These are phyloP conservation scores for Cladophialophora chaetospira DNA, from an alignment of 2,329 filamentous ascomycete genomes.

Conservation along the genomic window DNA sequence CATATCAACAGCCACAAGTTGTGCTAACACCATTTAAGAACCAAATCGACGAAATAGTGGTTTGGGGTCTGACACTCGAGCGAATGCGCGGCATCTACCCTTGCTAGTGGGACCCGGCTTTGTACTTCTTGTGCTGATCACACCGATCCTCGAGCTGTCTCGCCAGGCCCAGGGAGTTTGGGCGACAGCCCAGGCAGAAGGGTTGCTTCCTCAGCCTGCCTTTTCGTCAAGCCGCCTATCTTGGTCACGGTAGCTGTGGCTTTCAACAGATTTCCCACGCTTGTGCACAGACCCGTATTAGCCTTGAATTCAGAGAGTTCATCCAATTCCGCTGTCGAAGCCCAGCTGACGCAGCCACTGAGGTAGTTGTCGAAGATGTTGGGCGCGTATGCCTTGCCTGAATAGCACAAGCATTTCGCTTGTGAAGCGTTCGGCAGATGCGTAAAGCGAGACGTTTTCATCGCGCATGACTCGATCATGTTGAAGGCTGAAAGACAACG, in stretches of 20 bases:
- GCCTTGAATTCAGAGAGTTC: background rate
- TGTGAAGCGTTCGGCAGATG: constrained; percentile 1
- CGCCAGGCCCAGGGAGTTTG: no score
- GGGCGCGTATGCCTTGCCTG: background rate
- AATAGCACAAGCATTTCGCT: constrained; percentile 7
- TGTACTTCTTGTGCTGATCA: no score
- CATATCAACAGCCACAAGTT: no score
- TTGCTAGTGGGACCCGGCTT: no score
- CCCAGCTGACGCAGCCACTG: constrained; percentile 6
- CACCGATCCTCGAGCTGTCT: no score
- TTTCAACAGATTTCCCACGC: constrained; percentile 1
- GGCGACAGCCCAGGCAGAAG: no score
- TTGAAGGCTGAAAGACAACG: constrained; percentile 1
- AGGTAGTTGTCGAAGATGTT: constrained; percentile 7
- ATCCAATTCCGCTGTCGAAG: constrained; percentile 2
- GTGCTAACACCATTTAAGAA: no score
- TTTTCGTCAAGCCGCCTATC: no score
- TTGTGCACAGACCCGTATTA: background rate
- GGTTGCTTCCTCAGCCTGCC: no score
- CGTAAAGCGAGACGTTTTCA: constrained; percentile 2
- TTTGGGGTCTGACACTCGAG: no score
- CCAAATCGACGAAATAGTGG: no score
- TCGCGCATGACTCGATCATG: constrained; percentile 3
- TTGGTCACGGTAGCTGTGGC: constrained; percentile 1
- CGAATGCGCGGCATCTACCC: no score